Evolutionary conservation across 2,329 filamentous ascomycete genomes (phyloP), one percentile per base, ranked within the genome.

Genomic region (Fusarium pseudograminearum): DNA sequence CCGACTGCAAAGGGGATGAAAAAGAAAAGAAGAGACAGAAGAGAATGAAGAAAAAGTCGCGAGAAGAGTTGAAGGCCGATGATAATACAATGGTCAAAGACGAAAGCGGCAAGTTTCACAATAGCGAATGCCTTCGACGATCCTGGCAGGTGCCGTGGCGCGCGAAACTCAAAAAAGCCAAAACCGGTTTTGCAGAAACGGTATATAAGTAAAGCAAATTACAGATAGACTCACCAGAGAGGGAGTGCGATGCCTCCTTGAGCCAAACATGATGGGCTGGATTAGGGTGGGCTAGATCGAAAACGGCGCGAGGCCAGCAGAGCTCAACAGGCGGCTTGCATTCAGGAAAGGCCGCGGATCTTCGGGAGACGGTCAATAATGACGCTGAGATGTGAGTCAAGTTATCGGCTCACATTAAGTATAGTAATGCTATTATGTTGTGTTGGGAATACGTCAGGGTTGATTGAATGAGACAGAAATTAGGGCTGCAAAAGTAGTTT

Each of bases 201-300:
- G 47, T 47, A 65, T 33, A 51, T 30, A 51, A 50, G 52, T 46
- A 18, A 46, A 46, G 33, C 48, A 60, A 33, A 24, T 30, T 31
- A 24, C 18, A 31, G 53, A 40, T 41, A 70, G 81, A 45, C 84
- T 80, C 83, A 87, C 85, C 81, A 81, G 81, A 74, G 80, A 79
- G 60, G 81, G 80, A 78, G 80, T 79, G 69, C 83, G 80, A 76
- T 82, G 83, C 78, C 81, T 85, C 79, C 82, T 82, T 70, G 84
- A 84, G 73, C 81, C 83, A 77, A 87, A 87, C 85, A 86, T 85
- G 70, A 65, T 70, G 46, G 62, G 46, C 46, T 65, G 54, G 38
- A 36, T 60, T 65, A 36, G 36, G 47, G 54, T 61, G 45, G 31
- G 38, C 62, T 65, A 71, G 53, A 60, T 73, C 67, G 64, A 65